Percentiles rank a stretch among this genome's conserved stretches.
phyloP scores from a whole-genome alignment of 768 basidiomycete genomes.

The Collybia sordida region DNA sequence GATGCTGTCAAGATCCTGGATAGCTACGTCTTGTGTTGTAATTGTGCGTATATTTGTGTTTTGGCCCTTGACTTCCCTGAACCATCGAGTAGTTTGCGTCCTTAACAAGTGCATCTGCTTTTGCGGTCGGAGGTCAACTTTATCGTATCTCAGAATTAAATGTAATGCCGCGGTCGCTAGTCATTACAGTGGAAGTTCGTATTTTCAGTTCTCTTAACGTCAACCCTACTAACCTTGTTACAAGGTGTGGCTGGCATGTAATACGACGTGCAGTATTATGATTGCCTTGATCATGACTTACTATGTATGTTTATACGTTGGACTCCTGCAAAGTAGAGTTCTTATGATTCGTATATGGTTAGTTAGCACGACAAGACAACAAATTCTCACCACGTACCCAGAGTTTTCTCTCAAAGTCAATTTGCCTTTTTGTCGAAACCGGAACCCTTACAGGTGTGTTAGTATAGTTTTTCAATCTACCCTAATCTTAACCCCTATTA shows the following conservation, averaged over 20 bases:
- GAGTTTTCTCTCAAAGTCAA: conserved; percentile 22
- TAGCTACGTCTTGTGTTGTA: neutral
- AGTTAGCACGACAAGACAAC: conserved; percentile 15
- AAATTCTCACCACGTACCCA: conserved; percentile 23
- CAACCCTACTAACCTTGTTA: too few relatives aligned
- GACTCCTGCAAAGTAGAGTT: too few relatives aligned
- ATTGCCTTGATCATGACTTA: neutral
- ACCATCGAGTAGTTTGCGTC: neutral
- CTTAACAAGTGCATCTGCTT: neutral
- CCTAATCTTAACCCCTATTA: conserved; percentile 3
- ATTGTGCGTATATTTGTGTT: neutral
- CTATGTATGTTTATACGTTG: neutral
- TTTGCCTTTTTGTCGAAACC: conserved; percentile 33
- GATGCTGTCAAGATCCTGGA: neutral
- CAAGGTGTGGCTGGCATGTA: too few relatives aligned
- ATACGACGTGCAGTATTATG: too few relatives aligned
- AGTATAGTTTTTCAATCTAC: neutral
- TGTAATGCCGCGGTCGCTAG: too few relatives aligned
- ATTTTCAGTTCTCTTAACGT: too few relatives aligned
- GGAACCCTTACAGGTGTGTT: conserved; percentile 28
- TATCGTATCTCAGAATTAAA: too few relatives aligned
- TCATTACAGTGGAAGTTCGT: too few relatives aligned
- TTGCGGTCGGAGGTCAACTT: too few relatives aligned
- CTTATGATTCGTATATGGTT: neutral
- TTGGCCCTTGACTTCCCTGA: neutral